These are phyloP conservation scores for Corrigiola litoralis DNA, from an alignment of 179 eudicot species.

Conservation along the genomic window DNA sequence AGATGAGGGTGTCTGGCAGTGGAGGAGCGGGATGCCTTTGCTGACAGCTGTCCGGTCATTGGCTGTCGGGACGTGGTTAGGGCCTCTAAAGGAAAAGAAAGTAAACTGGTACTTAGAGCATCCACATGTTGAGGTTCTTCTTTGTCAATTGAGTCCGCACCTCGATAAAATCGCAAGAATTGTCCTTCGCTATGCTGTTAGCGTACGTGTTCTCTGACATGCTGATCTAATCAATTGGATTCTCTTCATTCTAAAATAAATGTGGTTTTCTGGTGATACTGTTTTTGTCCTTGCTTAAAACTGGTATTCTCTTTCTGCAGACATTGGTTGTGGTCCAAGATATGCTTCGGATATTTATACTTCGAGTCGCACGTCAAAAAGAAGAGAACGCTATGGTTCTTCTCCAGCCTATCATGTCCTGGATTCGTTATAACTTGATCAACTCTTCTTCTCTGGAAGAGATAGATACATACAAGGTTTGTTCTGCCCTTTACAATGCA, in stretches of 20 bases:
- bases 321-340: slow-evolving; percentile 83
- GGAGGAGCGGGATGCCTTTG: slow-evolving; percentile 90
- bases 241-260: background rate
- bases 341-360: slow-evolving; percentile 78
- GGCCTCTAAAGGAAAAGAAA: slow-evolving; percentile 71
- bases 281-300: background rate
- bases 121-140: slow-evolving; percentile 46
- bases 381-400: slow-evolving; percentile 55
- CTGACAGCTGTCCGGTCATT: slow-evolving; percentile 64
- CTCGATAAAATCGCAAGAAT: slow-evolving; percentile 70
- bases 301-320: slow-evolving; percentile 34
- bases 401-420: slow-evolving; percentile 62
- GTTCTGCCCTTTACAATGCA: background rate
- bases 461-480: slow-evolving; percentile 82
- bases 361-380: slow-evolving; percentile 68
- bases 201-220: slow-evolving; percentile 50
- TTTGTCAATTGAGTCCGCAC: slow-evolving; percentile 68
- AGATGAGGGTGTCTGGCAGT: slow-evolving; percentile 79
- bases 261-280: background rate
- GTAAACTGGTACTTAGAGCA: slow-evolving; percentile 80
- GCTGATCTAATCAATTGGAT: background rate
- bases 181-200: slow-evolving; percentile 71
- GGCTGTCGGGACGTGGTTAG: slow-evolving; percentile 72
- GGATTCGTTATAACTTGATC: slow-evolving; percentile 46
- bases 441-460: slow-evolving; percentile 50